Percentiles rank a stretch among this genome's conserved stretches.
These are phyloP conservation scores for Boletus insuetus DNA, from an alignment of 768 basidiomycete genomes.

Conservation along the genomic window DNA sequence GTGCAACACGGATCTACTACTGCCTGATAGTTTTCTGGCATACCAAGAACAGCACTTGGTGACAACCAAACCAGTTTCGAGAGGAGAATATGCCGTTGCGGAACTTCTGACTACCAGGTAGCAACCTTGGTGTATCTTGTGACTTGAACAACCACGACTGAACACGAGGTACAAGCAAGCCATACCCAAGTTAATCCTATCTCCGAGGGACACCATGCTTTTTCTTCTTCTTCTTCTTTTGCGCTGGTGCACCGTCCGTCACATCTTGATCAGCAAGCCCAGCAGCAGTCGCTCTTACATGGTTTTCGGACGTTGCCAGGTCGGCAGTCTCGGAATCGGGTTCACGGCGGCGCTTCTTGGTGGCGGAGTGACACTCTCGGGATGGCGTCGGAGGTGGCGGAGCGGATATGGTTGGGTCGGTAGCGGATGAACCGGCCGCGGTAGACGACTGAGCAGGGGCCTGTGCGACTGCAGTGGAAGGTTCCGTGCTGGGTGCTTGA, in stretches of 20 bases:
- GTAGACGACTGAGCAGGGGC: not conserved
- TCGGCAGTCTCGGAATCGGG: conserved; percentile 9
- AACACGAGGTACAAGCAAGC: too few species aligned
- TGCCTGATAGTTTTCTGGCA: too few species aligned
- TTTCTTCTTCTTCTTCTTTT: conserved; percentile 26
- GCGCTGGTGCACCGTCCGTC: conserved; percentile 5
- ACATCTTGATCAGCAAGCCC: not conserved
- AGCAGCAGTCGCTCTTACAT: not conserved
- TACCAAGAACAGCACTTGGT: too few species aligned
- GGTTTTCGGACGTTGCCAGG: not conserved
- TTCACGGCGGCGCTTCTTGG: conserved; percentile 23
- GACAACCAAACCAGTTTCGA: too few species aligned
- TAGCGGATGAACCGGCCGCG: not conserved
- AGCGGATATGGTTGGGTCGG: not conserved
- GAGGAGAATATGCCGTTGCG: too few species aligned
- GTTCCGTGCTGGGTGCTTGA: not conserved
- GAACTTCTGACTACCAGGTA: too few species aligned
- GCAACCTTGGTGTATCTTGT: too few species aligned
- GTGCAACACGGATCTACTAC: too few species aligned
- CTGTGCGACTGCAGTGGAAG: not conserved
- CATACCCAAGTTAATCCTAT: not conserved
- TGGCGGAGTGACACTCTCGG: not conserved
- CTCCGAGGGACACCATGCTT: not conserved
- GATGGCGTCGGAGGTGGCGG: not conserved
- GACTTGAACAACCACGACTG: too few species aligned